Evolutionary conservation across 73 alveolate species (phyloP).

Genomic region (Paraurostyla sp.): DNA sequence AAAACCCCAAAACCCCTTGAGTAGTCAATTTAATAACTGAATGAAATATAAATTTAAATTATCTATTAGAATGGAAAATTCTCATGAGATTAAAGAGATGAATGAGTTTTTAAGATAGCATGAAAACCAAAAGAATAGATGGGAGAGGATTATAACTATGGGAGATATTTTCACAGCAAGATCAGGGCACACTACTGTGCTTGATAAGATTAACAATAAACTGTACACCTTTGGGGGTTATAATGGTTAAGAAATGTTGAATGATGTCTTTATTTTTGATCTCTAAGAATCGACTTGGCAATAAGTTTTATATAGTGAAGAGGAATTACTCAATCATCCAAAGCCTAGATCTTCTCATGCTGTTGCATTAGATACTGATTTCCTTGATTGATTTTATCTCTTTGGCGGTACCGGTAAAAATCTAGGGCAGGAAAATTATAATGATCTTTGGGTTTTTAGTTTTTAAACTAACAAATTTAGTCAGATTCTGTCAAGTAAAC

Average conservation of each 20-base stretch:
- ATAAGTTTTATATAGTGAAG: background rate
- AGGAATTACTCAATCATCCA: background rate
- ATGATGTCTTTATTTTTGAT: conserved; percentile 48
- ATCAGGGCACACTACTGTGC: conserved; percentile 26
- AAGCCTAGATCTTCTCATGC: conserved; percentile 67
- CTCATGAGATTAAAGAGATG: too few relatives aligned
- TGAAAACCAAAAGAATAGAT: background rate
- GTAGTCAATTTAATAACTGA: too few relatives aligned
- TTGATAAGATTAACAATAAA: conserved; percentile 9
- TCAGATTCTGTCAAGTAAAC: background rate
- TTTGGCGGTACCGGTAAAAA: conserved; percentile 65
- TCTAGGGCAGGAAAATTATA: conserved; percentile 56
- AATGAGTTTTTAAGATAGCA: too few relatives aligned
- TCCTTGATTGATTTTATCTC: conserved; percentile 20
- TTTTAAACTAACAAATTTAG: background rate
- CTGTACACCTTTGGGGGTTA: conserved; percentile 63
- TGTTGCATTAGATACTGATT: conserved; percentile 48
- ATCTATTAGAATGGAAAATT: too few relatives aligned
- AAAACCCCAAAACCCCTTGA: too few relatives aligned
- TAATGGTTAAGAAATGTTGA: conserved; percentile 48
- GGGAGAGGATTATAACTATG: conserved; percentile 20
- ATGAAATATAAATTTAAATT: too few relatives aligned
- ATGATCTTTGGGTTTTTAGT: conserved; percentile 42
- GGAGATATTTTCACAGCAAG: conserved; percentile 18
- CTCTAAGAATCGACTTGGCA: conserved; percentile 18